Percentiles rank a stretch among this genome's conserved stretches.
Evolutionary conservation across 2,329 filamentous ascomycete genomes (phyloP).

Genomic region (Pseudogymnoascus sp.): DNA sequence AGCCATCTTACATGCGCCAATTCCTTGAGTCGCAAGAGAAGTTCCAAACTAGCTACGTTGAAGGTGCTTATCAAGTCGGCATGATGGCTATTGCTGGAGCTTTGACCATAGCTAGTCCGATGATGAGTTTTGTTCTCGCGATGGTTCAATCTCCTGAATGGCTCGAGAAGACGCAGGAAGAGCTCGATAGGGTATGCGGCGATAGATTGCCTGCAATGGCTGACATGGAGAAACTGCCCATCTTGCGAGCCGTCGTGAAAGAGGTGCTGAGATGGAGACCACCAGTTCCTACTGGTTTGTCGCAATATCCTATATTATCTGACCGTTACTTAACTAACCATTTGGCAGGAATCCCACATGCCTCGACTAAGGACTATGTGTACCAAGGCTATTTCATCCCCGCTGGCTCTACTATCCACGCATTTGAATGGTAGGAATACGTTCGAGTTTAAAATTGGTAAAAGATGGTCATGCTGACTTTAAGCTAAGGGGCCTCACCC

Average conservation of each 20-base stretch:
- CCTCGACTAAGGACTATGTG: slow-evolving; percentile 42
- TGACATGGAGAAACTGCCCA: slow-evolving; percentile 27
- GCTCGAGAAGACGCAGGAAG: slow-evolving; percentile 11
- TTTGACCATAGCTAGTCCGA: slow-evolving; percentile 12
- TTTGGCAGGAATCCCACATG: slow-evolving; percentile 41
- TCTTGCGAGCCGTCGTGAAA: slow-evolving; percentile 27
- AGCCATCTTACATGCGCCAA: slow-evolving; percentile 36
- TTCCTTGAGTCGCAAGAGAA: slow-evolving; percentile 31
- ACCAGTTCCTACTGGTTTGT: slow-evolving; percentile 43
- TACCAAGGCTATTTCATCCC: slow-evolving; percentile 49
- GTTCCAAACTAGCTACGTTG: slow-evolving; percentile 25
- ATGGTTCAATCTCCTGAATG: slow-evolving; percentile 13
- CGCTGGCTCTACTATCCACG: slow-evolving; percentile 43
- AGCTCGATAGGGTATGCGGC: slow-evolving; percentile 12
- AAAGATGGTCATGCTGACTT: not conserved
- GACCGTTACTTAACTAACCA: not conserved
- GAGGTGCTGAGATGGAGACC: slow-evolving; percentile 34
- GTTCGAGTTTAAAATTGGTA: not conserved
- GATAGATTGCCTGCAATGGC: slow-evolving; percentile 16
- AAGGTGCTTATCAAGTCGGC: slow-evolving; percentile 38
- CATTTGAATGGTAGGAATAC: slow-evolving; percentile 40
- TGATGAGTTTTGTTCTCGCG: slow-evolving; percentile 13
- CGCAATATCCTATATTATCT: not conserved
- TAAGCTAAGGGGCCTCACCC: slow-evolving; percentile 41
- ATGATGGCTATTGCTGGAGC: slow-evolving; percentile 40